Evolutionary conservation across 2,329 filamentous ascomycete species (phyloP).

Genomic region (Scolecobasidium constrictum): DNA sequence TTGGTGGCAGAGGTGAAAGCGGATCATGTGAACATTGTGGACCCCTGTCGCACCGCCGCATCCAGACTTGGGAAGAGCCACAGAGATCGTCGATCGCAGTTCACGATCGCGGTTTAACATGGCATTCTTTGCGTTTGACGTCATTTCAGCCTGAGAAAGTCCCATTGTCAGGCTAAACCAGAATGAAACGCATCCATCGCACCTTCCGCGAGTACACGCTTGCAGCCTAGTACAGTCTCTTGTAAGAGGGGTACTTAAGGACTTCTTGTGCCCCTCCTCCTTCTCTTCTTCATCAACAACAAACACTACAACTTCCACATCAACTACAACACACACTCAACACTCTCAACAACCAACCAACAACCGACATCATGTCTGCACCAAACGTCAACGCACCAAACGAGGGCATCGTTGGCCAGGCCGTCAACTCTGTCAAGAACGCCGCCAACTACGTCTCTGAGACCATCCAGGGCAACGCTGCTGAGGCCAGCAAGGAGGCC

Average conservation of each 20-base stretch:
- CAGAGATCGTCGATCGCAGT: too few relatives aligned
- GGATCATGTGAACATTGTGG: too few relatives aligned
- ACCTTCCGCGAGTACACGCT: too few relatives aligned
- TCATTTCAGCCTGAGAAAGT: too few relatives aligned
- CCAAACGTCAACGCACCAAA: constrained; percentile 33
- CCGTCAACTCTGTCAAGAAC: constrained; percentile 36
- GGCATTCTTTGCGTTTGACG: too few relatives aligned
- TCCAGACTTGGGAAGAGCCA: too few relatives aligned
- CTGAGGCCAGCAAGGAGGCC: constrained; percentile 52
- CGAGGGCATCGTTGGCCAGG: constrained; percentile 32
- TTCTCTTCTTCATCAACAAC: constrained; percentile 1
- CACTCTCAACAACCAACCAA: not conserved
- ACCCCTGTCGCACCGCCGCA: too few relatives aligned
- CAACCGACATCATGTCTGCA: constrained; percentile 29
- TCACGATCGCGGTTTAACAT: too few relatives aligned
- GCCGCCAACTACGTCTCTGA: constrained; percentile 60
- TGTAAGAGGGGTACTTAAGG: constrained; percentile 5
- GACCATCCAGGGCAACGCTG: constrained; percentile 46
- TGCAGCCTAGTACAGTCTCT: too few relatives aligned
- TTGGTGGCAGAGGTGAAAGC: too few relatives aligned
- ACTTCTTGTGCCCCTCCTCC: not conserved
- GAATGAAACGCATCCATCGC: too few relatives aligned
- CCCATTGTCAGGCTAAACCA: too few relatives aligned
- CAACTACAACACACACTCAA: constrained; percentile 10
- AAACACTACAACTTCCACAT: not conserved